phyloP scores from a whole-genome alignment of 495 filamentous ascomycete genomes.

The Chaetomium fimeti region DNA sequence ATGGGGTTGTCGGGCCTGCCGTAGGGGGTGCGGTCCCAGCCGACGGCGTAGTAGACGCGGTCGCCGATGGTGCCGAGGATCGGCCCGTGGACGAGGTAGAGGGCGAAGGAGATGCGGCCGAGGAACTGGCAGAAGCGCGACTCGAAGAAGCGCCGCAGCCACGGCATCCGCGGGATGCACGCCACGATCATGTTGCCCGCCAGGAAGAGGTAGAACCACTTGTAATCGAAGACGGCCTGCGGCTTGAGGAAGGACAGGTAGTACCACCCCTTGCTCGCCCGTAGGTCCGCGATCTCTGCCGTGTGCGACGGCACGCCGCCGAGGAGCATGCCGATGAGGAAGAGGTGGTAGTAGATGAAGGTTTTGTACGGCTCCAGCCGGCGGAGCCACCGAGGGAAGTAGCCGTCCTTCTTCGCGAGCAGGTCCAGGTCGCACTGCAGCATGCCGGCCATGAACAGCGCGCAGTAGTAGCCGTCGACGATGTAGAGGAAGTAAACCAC shows the following conservation, averaged over 20 bases:
- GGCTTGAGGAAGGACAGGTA: conserved; percentile 50
- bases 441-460: conserved; percentile 52
- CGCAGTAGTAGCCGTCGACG: conserved; percentile 48
- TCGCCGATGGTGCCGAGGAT: conserved; percentile 49
- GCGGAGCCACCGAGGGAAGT: conserved; percentile 42
- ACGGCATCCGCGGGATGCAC: conserved; percentile 45
- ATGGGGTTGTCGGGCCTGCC: conserved; percentile 27
- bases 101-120: conserved; percentile 61
- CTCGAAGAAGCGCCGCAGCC: conserved; percentile 55
- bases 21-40: conserved; percentile 36
- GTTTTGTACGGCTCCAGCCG: conserved; percentile 46
- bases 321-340: conserved; percentile 45
- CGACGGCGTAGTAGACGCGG: conserved; percentile 52
- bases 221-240: conserved; percentile 54
- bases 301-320: conserved; percentile 50
- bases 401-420: conserved; percentile 36
- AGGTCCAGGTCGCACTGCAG: conserved; percentile 52
- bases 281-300: conserved; percentile 38
- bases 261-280: conserved; percentile 46
- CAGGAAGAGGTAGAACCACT: conserved; percentile 51
- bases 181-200: conserved; percentile 57
- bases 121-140: conserved; percentile 61
- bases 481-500: conserved; percentile 47
- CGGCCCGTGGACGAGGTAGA: conserved; percentile 67
- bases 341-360: conserved; percentile 48